Base-by-base conservation (phyloP, 768 basidiomycete genomes). In the Multifurca ochricompacta region DNA sequence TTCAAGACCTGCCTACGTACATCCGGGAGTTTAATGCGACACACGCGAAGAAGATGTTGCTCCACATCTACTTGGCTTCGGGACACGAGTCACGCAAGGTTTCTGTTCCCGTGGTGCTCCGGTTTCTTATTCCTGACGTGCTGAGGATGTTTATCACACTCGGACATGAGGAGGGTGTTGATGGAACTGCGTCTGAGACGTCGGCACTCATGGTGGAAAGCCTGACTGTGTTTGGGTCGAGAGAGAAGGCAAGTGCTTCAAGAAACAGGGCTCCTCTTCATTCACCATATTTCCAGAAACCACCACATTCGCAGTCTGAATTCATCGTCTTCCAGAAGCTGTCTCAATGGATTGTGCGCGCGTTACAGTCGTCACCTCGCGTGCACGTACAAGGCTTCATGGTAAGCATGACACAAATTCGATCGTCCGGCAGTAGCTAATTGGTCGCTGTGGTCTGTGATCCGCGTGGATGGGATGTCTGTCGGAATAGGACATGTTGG, bases 191-290 rank as follows among this genome's bases (percentile, higher is more conserved):
- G 39, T 34, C 58, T 21, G 34, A 39, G 53, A 42, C 37, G 45
- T 60, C 66, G n/a, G 56, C 62, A 4, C 68, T 81, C 35, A 59
- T 77, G 11, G 76, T 83, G 28, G 85, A 87, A 62, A 83, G 74
- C 51, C 74, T 85, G 40, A 74, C 80, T n/a, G 77, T 76, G 9
- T 86, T 88, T 65, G 87, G 84, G 6, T 81, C 87, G 21, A 73
- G 87, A 62, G 88, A 91, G 71, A 75, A 71, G 71, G 87, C 84
- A 59, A 48, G 53, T 63, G 44, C 45, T 18, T 19, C 10, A 30
- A 6, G 37, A 8, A 2, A 47, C 13, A 11, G 14, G 25, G 4
- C 14, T 27, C 25, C 18, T 45, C 19, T 16, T 39, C 32, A 21
- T 36, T 56, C 7, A 45, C 39, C 40, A 32, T 32, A 14, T 28